These are phyloP conservation scores for Trichoderma endophyticum DNA, from an alignment of 2,329 filamentous ascomycete genomes.

Conservation along the genomic window DNA sequence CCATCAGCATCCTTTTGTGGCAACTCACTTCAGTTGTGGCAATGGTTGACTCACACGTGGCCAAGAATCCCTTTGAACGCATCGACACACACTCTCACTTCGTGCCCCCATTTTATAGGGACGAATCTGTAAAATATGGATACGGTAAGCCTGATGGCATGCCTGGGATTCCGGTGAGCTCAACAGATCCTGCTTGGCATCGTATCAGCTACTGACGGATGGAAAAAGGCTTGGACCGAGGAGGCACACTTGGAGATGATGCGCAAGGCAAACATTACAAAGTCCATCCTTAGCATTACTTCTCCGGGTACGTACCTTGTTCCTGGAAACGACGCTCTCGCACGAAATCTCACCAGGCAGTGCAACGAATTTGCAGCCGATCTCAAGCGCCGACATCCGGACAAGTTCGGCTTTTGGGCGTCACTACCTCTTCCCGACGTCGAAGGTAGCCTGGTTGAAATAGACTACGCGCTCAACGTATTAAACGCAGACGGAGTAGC, in stretches of 20 bases:
- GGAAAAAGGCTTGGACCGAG: slow-evolving; percentile 39
- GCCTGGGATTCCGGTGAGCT: slow-evolving; percentile 40
- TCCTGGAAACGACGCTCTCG: slow-evolving; percentile 30
- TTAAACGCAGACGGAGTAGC: slow-evolving; percentile 37
- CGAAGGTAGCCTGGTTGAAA: slow-evolving; percentile 32
- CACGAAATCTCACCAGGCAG: slow-evolving; percentile 27
- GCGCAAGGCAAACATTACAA: slow-evolving; percentile 45
- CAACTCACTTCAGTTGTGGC: background rate
- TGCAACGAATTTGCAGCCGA: slow-evolving; percentile 32
- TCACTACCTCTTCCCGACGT: slow-evolving; percentile 36
- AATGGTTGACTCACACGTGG: background rate
- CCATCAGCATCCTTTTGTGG: background rate
- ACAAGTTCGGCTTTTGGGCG: slow-evolving; percentile 39
- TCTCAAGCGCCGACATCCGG: slow-evolving; percentile 29
- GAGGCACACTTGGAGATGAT: slow-evolving; percentile 49
- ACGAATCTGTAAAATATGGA: slow-evolving; percentile 39
- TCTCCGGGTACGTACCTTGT: slow-evolving; percentile 49
- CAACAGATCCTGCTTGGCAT: background rate
- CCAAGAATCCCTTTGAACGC: background rate
- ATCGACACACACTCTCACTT: slow-evolving; percentile 49
- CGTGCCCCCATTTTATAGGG: slow-evolving; percentile 40
- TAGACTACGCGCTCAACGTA: slow-evolving; percentile 32
- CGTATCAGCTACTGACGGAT: background rate
- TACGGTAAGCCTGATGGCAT: slow-evolving; percentile 47
- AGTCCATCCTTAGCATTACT: slow-evolving; percentile 53